Evolutionary conservation across 768 basidiomycete genomes (phyloP), one percentile per base, ranked within the genome.

Genomic region (Pleurotus cornucopiae): DNA sequence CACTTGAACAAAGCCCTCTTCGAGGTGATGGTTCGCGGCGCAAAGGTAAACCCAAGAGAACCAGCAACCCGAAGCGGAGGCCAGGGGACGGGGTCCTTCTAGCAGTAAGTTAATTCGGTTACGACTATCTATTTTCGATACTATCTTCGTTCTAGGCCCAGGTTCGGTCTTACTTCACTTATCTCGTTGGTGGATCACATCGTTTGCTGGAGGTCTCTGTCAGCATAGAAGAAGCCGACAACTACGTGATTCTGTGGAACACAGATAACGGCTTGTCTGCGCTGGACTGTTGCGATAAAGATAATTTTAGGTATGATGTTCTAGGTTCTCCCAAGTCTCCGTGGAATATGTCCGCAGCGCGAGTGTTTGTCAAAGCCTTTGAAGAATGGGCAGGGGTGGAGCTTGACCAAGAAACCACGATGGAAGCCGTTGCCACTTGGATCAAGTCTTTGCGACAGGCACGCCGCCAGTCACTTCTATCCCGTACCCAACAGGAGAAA

Each of bases 321-420:
- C 16, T 52, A 20, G 55, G 55, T 14, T 14, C 45, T 16, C 55
- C 55, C 6, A 46, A 39, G 23, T 47, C 49, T 34, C 46, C 55
- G 9, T 56, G 55, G 55, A 56, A 56, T 40, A 18, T 1, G 39
- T 56, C 55, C 7, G 55, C 55, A 37, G 55, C 49, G 1, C 6
- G 26, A 16, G 55, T 56, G 7, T 56, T 56, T 38, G 14, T 16
- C 13, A 14, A 23, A 5, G 9, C 30, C 21, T 38, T 30, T 30
- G 26, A n/a, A 12, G 20, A 48, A 25, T 30, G 46, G 46, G 9
- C 54, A n/a, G 7, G 30, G 11, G 13, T 26, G 7, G 20, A 46
- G 6, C 9, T 30, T 38, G 40, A 55, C 30, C 7, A 46, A 14
- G 40, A 23, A 34, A 34, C 30, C 30, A 34, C 30, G 30, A 34